Conservation (phyloP, 2,329 filamentous ascomycete genomes). For the Magnaporthiopsis incrustans region DNA sequence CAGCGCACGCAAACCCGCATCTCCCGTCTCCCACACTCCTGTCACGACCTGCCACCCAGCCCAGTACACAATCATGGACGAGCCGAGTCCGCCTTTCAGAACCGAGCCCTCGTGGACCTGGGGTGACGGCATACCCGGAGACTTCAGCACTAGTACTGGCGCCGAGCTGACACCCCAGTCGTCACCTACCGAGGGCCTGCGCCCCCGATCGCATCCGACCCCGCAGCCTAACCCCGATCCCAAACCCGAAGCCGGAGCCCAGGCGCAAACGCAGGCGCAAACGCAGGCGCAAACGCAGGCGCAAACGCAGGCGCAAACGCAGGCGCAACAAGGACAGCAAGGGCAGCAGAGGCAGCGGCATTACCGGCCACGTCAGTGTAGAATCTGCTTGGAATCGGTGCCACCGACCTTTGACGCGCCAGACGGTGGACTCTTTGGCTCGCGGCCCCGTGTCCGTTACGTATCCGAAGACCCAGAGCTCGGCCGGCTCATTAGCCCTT, state of each 20-base stretch:
- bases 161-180: neutral
- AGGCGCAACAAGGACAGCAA: conserved; percentile 13
- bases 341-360: conserved; percentile 27
- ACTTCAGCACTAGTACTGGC: neutral
- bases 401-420: conserved; percentile 37
- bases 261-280: conserved; percentile 10
- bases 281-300: conserved; percentile 10
- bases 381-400: conserved; percentile 75
- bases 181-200: neutral
- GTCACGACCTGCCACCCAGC: no score
- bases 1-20: neutral
- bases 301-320: conserved; percentile 9
- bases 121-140: neutral
- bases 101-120: neutral
- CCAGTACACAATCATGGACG: neutral
- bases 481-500: conserved; percentile 78
- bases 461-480: conserved; percentile 65
- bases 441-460: conserved; percentile 40
- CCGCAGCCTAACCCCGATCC: neutral
- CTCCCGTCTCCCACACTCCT: neutral
- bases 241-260: neutral
- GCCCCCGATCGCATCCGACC: neutral
- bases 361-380: conserved; percentile 69
- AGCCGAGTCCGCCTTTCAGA: neutral
- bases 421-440: conserved; percentile 23